These are phyloP conservation scores for Protomyces arabidopsidicola DNA, from an alignment of 1,139 yeast genomes.

Conservation along the genomic window DNA sequence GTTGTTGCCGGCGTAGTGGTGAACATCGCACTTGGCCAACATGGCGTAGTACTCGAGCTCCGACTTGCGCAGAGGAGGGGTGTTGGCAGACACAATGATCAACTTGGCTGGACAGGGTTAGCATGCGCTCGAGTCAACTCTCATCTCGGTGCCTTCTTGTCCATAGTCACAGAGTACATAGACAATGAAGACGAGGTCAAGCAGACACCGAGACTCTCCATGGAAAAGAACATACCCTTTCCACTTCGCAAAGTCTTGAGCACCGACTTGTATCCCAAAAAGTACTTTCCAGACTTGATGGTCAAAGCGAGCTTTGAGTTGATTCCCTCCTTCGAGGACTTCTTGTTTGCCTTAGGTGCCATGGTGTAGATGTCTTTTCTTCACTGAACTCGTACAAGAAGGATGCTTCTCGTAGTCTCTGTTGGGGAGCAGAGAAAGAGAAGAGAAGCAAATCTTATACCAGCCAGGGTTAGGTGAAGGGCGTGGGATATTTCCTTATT, in stretches of 20 bases:
- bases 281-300: constrained; percentile 98
- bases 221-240: constrained; percentile 45
- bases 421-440: background rate
- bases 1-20: constrained; percentile 83
- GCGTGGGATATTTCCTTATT: background rate
- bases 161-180: background rate
- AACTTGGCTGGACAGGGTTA: constrained; percentile 60
- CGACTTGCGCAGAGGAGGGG: constrained; percentile 99
- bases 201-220: constrained; percentile 22
- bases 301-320: constrained; percentile 97
- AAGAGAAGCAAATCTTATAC: background rate
- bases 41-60: constrained; percentile 99
- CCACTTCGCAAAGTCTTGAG: constrained; percentile 93
- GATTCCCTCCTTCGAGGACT: constrained; percentile 42
- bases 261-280: constrained; percentile 99
- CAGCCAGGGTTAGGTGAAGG: background rate
- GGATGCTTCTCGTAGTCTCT: background rate
- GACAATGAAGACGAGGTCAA: background rate
- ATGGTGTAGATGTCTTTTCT: background rate
- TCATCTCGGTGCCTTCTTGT: background rate
- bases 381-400: background rate
- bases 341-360: background rate
- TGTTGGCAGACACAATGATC: constrained; percentile 97
- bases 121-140: background rate
- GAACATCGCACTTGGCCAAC: constrained; percentile 96